A percentile compares a stretch with the other conserved stretches of the same genome.
These are phyloP conservation scores for Tricladium varicosporioides DNA, from an alignment of 2,329 filamentous ascomycete species.

Conservation along the genomic window DNA sequence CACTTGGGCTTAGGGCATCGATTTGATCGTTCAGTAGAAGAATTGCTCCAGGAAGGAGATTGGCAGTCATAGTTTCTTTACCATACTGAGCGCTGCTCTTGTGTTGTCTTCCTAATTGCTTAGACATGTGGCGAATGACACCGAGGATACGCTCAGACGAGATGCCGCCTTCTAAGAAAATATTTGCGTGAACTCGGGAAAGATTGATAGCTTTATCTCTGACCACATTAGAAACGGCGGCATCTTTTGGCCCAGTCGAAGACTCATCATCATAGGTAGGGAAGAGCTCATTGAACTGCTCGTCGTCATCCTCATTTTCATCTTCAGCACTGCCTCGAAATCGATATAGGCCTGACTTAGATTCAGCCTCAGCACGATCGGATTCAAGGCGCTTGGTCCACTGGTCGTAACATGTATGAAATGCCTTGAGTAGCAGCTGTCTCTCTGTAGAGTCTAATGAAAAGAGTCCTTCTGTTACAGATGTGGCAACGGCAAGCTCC, in stretches of 20 bases:
- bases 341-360: constrained; percentile 75
- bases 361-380: constrained; percentile 73
- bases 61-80: constrained; percentile 43
- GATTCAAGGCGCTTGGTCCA: constrained; percentile 77
- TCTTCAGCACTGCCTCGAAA: constrained; percentile 78
- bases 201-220: constrained; percentile 50
- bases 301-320: constrained; percentile 69
- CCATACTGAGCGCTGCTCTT: constrained; percentile 10
- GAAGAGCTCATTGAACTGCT: constrained; percentile 79
- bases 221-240: constrained; percentile 12
- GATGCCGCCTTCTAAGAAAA: constrained; percentile 31
- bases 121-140: constrained; percentile 30
- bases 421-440: constrained; percentile 59
- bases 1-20: constrained; percentile 41
- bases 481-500: constrained; percentile 43
- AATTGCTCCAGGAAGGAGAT: constrained; percentile 64
- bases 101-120: constrained; percentile 23
- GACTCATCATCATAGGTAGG: constrained; percentile 64
- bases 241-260: constrained; percentile 17
- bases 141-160: constrained; percentile 27
- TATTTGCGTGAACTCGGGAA: constrained; percentile 54
- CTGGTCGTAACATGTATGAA: constrained; percentile 72
- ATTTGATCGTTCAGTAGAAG: constrained; percentile 63
- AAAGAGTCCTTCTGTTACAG: constrained; percentile 47
- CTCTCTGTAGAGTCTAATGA: constrained; percentile 44